A percentile compares a stretch with the other conserved stretches of the same genome.
Evolutionary conservation across 108 stramenopile species (phyloP).

Genomic region (Skeletonema grethae): DNA sequence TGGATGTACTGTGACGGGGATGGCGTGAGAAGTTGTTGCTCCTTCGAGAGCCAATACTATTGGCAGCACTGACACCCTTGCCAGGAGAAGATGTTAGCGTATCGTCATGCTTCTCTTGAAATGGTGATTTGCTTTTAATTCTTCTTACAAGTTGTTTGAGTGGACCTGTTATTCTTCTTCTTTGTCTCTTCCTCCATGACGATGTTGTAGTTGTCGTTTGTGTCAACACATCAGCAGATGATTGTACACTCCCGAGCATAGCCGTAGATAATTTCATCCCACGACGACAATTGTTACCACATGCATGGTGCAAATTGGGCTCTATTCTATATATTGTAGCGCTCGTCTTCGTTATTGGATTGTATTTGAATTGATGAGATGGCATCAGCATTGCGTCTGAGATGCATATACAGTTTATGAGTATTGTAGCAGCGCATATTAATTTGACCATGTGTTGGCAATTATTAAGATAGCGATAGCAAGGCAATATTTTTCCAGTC

Average conservation of each 20-base stretch:
- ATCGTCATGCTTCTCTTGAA: background rate
- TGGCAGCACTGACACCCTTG: background rate
- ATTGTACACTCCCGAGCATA: background rate
- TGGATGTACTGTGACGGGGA: background rate
- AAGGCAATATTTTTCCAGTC: no score
- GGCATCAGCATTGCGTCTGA: background rate
- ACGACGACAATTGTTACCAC: background rate
- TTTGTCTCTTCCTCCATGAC: background rate
- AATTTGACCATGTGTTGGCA: background rate
- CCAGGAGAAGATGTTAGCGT: background rate
- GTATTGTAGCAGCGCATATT: background rate
- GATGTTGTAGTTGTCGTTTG: background rate
- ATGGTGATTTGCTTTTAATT: background rate
- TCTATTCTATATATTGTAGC: background rate
- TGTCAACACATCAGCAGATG: background rate
- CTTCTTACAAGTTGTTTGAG: background rate
- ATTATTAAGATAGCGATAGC: background rate
- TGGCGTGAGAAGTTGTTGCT: background rate
- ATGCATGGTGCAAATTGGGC: background rate
- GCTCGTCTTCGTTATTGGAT: background rate
- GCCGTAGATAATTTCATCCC: background rate
- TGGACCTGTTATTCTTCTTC: background rate
- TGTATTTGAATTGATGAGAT: background rate
- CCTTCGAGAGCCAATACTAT: background rate
- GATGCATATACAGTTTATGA: background rate